Percentiles rank a stretch among this genome's conserved stretches.
These are phyloP conservation scores for Aspergillus proliferans DNA, from an alignment of 2,329 filamentous ascomycete genomes.

Conservation along the genomic window DNA sequence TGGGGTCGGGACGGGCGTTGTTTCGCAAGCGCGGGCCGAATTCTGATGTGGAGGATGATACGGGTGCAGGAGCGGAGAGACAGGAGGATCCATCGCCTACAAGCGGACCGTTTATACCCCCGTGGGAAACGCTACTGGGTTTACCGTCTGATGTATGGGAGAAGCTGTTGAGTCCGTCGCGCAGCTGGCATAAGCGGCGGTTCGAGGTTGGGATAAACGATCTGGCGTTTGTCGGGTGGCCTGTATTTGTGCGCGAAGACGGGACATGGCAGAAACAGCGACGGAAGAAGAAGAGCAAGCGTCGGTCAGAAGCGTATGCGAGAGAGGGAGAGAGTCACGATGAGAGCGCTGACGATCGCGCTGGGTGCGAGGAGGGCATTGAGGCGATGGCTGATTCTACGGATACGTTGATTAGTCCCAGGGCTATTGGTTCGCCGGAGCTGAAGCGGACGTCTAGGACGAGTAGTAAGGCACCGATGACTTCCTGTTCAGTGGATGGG, in stretches of 20 bases:
- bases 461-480: conserved; percentile 16
- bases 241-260: conserved; percentile 72
- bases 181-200: conserved; percentile 69
- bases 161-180: conserved; percentile 68
- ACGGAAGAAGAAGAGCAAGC: conserved; percentile 39
- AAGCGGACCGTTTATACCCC: conserved; percentile 19
- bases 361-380: conserved; percentile 22
- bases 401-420: conserved; percentile 16
- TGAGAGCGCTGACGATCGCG: conserved; percentile 30
- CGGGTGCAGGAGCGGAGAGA: conserved; percentile 22
- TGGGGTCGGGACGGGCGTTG: conserved; percentile 26
- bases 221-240: conserved; percentile 73
- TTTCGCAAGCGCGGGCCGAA: conserved; percentile 23
- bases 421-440: conserved; percentile 15
- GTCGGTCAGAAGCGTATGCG: conserved; percentile 24
- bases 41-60: conserved; percentile 30
- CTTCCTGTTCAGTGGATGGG: conserved; percentile 16
- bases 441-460: conserved; percentile 17
- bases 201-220: conserved; percentile 80
- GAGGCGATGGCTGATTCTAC: conserved; percentile 26
- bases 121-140: conserved; percentile 61
- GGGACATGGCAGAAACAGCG: conserved; percentile 68
- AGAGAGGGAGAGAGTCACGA: conserved; percentile 28
- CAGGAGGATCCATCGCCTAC: conserved; percentile 18
- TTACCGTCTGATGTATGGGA: conserved; percentile 72